Evolutionary conservation across 2,329 filamentous ascomycete genomes (phyloP).

Genomic region (Coccinonectria pachysandricola): DNA sequence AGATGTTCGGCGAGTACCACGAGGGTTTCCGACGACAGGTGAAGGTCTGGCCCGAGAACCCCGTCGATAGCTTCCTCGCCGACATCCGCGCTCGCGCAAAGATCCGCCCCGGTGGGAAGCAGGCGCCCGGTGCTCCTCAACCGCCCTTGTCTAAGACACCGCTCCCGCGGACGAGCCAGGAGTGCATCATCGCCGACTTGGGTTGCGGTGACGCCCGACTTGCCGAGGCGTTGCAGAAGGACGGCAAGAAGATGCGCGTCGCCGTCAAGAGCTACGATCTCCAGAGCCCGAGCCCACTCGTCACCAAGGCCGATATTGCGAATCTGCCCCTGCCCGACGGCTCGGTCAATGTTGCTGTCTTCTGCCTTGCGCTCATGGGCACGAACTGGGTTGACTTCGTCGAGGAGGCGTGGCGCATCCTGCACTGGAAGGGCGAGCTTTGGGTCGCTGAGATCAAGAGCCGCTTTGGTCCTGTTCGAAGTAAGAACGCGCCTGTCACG

Average conservation of each 20-base stretch:
- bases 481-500: slow-evolving; percentile 37
- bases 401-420: slow-evolving; percentile 85
- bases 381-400: slow-evolving; percentile 97
- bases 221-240: slow-evolving; percentile 54
- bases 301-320: slow-evolving; percentile 84
- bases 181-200: slow-evolving; percentile 76
- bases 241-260: slow-evolving; percentile 57
- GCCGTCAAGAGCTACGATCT: slow-evolving; percentile 80
- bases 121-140: slow-evolving; percentile 18
- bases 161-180: slow-evolving; percentile 61
- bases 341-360: slow-evolving; percentile 77
- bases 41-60: slow-evolving; percentile 92
- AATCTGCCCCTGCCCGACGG: slow-evolving; percentile 66
- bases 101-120: slow-evolving; percentile 27
- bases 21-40: slow-evolving; percentile 94
- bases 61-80: slow-evolving; percentile 75
- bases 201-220: slow-evolving; percentile 89
- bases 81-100: slow-evolving; percentile 60
- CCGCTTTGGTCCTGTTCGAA: slow-evolving; percentile 50
- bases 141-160: slow-evolving; percentile 28
- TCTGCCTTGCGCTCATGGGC: slow-evolving; percentile 96
- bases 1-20: slow-evolving; percentile 95
- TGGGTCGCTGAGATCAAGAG: slow-evolving; percentile 98
- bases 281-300: slow-evolving; percentile 61
- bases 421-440: slow-evolving; percentile 89